Evolutionary conservation across 2,329 filamentous ascomycete genomes (phyloP).

Genomic region (Microcyclosporella mali): DNA sequence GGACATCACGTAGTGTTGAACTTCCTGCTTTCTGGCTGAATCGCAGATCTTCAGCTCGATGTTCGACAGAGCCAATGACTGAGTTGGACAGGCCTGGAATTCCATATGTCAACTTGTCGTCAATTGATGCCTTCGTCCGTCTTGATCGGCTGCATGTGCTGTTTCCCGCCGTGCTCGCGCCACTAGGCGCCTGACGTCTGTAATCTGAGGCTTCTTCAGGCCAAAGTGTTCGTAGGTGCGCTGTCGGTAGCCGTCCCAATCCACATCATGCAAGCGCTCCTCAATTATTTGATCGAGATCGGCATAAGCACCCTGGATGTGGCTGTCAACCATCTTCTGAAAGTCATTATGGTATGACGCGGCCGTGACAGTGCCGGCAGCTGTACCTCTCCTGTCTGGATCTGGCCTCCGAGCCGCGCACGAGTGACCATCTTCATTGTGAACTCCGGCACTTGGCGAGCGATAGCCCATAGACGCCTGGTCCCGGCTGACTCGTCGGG

Average conservation of each 20-base stretch:
- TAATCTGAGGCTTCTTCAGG: slow-evolving; percentile 47
- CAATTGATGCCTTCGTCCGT: slow-evolving; percentile 34
- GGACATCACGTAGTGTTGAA: too few species aligned
- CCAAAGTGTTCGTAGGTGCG: slow-evolving; percentile 96
- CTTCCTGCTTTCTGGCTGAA: too few species aligned
- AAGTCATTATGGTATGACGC: slow-evolving; percentile 54
- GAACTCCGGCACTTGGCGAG: too few species aligned
- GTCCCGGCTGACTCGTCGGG: too few species aligned
- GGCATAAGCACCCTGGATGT: slow-evolving; percentile 70
- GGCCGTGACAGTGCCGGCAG: too few species aligned
- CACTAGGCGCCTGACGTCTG: slow-evolving; percentile 30
- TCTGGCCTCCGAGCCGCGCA: too few species aligned
- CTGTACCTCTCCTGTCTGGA: too few species aligned
- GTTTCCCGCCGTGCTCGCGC: slow-evolving; percentile 9
- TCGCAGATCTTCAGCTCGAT: slow-evolving; percentile 33
- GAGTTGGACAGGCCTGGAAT: slow-evolving; percentile 71
- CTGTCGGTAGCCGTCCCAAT: slow-evolving; percentile 91
- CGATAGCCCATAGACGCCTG: too few species aligned
- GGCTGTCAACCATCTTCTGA: slow-evolving; percentile 40
- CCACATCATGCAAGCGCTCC: slow-evolving; percentile 78
- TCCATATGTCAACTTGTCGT: slow-evolving; percentile 52
- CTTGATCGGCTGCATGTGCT: slow-evolving; percentile 50
- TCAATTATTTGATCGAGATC: slow-evolving; percentile 94
- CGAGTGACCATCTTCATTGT: too few species aligned
- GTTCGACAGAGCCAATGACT: slow-evolving; percentile 74